Conservation (phyloP, 805 yeast genomes). For the Starmerella cellae region DNA sequence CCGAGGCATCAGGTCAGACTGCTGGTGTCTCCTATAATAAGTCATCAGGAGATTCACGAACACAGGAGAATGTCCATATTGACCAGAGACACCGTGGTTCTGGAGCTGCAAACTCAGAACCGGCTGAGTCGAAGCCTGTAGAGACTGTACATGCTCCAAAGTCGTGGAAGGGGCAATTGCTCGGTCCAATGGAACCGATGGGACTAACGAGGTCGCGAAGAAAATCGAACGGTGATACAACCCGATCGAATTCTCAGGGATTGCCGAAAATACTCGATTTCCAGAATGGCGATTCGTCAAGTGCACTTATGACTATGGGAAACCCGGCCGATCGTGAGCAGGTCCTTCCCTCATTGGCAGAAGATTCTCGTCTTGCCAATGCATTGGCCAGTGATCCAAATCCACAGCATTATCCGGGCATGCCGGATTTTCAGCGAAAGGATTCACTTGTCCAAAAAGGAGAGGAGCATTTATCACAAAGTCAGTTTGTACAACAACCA, state of each 20-base stretch:
- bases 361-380: not conserved
- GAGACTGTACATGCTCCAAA: not conserved
- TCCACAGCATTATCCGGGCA: too few species aligned
- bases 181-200: conserved; percentile 15
- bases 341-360: not conserved
- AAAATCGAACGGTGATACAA: not conserved
- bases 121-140: too few species aligned
- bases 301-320: too few species aligned
- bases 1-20: not conserved
- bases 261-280: not conserved
- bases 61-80: too few species aligned
- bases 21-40: too few species aligned
- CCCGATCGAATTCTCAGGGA: not conserved
- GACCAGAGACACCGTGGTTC: too few species aligned
- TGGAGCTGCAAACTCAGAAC: too few species aligned
- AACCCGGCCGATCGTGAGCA: not conserved
- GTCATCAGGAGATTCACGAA: too few species aligned
- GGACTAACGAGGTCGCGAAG: conserved; percentile 1
- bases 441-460: too few species aligned
- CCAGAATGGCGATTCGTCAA: not conserved
- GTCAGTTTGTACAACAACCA: too few species aligned
- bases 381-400: not conserved
- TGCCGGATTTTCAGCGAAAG: too few species aligned
- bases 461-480: too few species aligned
- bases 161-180: not conserved